Conservation (phyloP, 2,329 filamentous ascomycete genomes). For the Cryphonectria japonica region DNA sequence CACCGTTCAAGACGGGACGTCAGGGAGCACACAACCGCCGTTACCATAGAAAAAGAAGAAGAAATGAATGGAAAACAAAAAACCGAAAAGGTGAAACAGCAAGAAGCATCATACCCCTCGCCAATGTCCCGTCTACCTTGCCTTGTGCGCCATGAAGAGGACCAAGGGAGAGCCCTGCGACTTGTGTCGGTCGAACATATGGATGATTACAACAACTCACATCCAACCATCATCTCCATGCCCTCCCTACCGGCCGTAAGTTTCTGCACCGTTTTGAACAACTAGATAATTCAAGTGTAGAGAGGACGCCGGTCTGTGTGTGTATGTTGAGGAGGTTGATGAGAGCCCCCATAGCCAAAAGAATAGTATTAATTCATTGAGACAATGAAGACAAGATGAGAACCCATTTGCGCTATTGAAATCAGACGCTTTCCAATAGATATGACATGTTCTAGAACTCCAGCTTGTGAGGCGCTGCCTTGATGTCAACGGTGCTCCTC, state of each 20-base stretch:
- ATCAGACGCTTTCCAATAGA: slow-evolving; percentile 21
- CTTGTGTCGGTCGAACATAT: neutral
- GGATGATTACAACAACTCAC: neutral
- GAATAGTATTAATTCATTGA: neutral
- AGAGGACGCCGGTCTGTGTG: neutral
- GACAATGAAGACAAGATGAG: neutral
- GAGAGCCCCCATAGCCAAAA: neutral
- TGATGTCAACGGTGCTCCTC: neutral
- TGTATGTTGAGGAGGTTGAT: neutral
- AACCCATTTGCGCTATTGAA: slow-evolving; percentile 8
- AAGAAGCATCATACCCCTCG: too few relatives aligned
- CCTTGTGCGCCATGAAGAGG: too few relatives aligned
- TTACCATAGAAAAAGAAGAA: too few relatives aligned
- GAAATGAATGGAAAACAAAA: too few relatives aligned
- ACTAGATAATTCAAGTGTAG: neutral
- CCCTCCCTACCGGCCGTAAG: neutral
- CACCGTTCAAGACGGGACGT: too few relatives aligned
- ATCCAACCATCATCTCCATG: neutral
- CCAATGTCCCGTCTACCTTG: neutral
- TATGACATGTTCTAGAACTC: slow-evolving; percentile 21
- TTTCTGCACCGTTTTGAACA: neutral
- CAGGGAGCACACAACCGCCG: too few relatives aligned
- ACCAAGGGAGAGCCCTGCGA: neutral
- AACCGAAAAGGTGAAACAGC: too few relatives aligned
- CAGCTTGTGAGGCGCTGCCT: slow-evolving; percentile 11